Evolutionary conservation across 495 filamentous ascomycete genomes (phyloP).

Genomic region (Aspergillus asperescens): DNA sequence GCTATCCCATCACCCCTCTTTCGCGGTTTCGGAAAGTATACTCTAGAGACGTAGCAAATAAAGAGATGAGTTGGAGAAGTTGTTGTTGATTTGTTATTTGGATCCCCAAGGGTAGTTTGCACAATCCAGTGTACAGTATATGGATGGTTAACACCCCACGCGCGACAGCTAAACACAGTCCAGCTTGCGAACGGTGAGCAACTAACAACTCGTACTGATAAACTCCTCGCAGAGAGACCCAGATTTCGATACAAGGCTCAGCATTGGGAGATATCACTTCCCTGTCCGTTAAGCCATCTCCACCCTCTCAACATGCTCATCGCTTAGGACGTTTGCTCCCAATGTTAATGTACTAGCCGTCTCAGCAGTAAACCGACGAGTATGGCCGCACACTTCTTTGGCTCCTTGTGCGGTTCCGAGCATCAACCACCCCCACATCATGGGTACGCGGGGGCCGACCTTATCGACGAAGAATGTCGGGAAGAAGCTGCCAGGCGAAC

Average conservation of each 20-base stretch:
- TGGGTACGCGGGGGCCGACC: constrained; percentile 54
- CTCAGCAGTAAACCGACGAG: neutral
- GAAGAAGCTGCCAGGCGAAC: constrained; percentile 41
- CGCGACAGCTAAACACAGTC: neutral
- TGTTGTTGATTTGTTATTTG: neutral
- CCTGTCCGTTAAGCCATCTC: neutral
- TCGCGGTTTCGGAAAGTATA: neutral
- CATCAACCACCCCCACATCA: constrained; percentile 52
- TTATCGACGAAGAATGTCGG: constrained; percentile 41
- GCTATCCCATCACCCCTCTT: neutral
- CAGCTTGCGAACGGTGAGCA: neutral
- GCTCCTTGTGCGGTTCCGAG: constrained; percentile 31
- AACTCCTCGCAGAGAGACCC: neutral
- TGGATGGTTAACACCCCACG: neutral
- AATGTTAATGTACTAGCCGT: neutral
- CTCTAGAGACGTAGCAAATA: neutral
- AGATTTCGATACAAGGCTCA: neutral
- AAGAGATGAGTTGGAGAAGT: neutral
- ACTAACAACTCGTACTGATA: neutral
- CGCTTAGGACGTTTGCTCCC: neutral
- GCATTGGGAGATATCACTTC: neutral
- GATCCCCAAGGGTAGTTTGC: neutral
- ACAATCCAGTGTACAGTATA: neutral
- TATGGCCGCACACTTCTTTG: constrained; percentile 9
- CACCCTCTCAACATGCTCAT: constrained; percentile 13